Conservation (phyloP, 352 stramenopile species). For the Globisporangium okanoganense region DNA sequence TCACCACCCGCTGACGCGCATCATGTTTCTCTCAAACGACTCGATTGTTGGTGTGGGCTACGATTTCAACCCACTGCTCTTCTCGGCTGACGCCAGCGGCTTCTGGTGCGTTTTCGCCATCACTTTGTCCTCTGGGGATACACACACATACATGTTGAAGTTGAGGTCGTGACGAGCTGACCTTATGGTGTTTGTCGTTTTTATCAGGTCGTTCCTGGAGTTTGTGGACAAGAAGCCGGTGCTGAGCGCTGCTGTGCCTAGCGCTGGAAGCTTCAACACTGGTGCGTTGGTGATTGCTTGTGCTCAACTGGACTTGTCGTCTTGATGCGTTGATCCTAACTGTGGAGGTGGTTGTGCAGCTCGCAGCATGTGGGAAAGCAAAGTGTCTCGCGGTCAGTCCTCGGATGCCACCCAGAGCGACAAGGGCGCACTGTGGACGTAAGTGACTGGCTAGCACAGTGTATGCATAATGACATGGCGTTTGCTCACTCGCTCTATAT, state of each 20-base stretch:
- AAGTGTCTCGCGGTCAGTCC: conserved; percentile 78
- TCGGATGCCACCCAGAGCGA: conserved; percentile 78
- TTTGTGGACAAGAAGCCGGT: conserved; percentile 76
- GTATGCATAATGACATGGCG: not conserved
- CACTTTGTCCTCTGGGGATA: not conserved
- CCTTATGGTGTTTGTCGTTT: not conserved
- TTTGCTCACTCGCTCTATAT: conserved; percentile 1
- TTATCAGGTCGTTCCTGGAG: conserved; percentile 57
- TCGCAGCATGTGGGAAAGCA: conserved; percentile 82
- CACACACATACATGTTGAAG: conserved; percentile 11
- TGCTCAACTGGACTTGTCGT: no score
- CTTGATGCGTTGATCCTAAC: not conserved
- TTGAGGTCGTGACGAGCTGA: not conserved
- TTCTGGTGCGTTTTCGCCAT: conserved; percentile 49
- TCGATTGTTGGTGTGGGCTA: conserved; percentile 85
- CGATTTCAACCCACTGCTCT: conserved; percentile 92
- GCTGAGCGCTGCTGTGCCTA: conserved; percentile 47
- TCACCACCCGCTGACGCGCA: conserved; percentile 77
- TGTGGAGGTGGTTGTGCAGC: conserved; percentile 23
- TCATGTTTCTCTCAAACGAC: conserved; percentile 90
- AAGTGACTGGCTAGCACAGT: conserved; percentile 15
- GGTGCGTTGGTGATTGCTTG: conserved; percentile 26
- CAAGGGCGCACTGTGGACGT: conserved; percentile 83
- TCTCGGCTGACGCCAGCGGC: conserved; percentile 67
- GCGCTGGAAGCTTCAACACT: conserved; percentile 62